Conservation (phyloP, 2,329 filamentous ascomycete species). For the Exophiala aquamarina region DNA sequence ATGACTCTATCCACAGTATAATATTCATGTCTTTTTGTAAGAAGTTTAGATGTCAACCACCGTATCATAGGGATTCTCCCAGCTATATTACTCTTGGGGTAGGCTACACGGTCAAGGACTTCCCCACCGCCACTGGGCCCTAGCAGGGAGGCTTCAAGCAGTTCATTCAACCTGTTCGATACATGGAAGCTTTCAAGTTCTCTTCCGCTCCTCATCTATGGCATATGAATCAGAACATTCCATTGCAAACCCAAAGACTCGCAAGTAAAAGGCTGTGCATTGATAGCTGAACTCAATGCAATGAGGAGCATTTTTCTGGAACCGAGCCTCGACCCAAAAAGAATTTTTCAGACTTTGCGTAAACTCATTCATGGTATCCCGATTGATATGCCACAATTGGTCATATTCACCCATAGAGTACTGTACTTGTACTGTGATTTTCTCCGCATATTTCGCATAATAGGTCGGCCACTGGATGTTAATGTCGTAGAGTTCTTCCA, state of each 20-base stretch:
- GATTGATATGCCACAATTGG: constrained; percentile 2
- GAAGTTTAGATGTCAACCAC: no score
- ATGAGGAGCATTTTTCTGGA: constrained; percentile 9
- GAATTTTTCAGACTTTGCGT: not conserved
- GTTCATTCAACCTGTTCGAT: no score
- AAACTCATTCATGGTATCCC: constrained; percentile 2
- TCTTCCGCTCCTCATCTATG: no score
- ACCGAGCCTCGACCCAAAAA: constrained; percentile 2
- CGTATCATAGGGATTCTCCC: no score
- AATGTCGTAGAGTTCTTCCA: constrained; percentile 7
- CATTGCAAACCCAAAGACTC: constrained; percentile 7
- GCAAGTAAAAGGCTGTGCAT: constrained; percentile 2
- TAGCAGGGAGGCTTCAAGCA: no score
- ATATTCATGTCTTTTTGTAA: no score
- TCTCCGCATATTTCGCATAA: constrained; percentile 1
- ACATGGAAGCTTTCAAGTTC: no score
- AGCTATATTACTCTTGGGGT: no score
- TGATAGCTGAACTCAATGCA: constrained; percentile 4
- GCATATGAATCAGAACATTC: constrained; percentile 17
- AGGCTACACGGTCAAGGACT: no score
- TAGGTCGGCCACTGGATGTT: constrained; percentile 8
- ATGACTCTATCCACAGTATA: no score
- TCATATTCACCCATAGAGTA: constrained; percentile 9
- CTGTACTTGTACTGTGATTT: constrained; percentile 3
- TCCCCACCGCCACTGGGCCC: no score